Conservation (phyloP, 2,329 filamentous ascomycete species). For the Drechslerella coelobrocha region DNA sequence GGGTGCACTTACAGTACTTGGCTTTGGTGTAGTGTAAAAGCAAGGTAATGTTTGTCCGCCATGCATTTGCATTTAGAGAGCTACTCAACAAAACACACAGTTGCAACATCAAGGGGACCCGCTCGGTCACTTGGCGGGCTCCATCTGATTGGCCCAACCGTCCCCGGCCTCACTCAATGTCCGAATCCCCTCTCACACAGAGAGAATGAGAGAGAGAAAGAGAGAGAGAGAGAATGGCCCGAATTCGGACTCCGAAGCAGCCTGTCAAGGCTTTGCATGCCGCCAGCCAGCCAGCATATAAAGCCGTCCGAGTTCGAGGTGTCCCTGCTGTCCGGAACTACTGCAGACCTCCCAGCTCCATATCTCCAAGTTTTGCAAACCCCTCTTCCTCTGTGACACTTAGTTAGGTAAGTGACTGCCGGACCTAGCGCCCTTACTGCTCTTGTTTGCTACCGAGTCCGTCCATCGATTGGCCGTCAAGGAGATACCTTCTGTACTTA, state of each 20-base stretch:
- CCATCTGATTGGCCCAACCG: conserved; percentile 1
- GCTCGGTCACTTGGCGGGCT: background rate
- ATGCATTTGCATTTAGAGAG: background rate
- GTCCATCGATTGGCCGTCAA: no score
- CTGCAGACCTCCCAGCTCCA: background rate
- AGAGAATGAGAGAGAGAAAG: no score
- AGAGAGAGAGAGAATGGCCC: background rate
- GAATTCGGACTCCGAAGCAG: background rate
- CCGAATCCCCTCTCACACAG: background rate
- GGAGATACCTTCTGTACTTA: no score
- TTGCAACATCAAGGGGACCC: background rate
- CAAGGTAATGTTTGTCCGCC: background rate
- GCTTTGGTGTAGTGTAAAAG: no score
- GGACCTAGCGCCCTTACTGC: no score
- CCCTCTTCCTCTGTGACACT: no score
- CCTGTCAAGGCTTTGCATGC: background rate
- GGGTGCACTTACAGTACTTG: no score
- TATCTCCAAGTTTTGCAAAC: no score
- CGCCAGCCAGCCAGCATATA: background rate
- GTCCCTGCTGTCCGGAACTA: background rate
- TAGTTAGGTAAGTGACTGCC: no score
- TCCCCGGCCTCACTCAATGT: background rate
- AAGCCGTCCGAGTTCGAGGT: background rate
- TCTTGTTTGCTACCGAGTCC: no score
- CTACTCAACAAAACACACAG: background rate